Base-by-base conservation (phyloP, 2,329 filamentous ascomycete genomes). In the Colletotrichum lentis region DNA sequence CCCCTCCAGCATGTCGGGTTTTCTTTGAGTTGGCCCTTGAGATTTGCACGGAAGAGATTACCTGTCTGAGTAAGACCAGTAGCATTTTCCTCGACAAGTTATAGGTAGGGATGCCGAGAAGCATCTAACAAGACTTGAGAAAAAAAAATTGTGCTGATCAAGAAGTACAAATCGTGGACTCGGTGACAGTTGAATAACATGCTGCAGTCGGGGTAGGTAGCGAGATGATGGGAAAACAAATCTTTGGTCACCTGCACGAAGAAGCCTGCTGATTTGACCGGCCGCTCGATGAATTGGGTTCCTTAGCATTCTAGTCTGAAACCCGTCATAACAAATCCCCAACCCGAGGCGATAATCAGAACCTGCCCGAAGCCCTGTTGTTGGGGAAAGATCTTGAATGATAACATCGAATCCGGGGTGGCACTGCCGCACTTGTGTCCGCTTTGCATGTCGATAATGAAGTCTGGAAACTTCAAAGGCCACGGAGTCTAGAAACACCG, bases 41-140 rank as follows among this genome's bases (percentile, higher is more conserved):
- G 49, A 50, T 31, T 60, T 66, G 43, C 35, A 22, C 50, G 24
- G 43, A 56, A 52, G 52, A n/a, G 18, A n/a, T 56, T 56, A 53
- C 39, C 57, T 65, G 56, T 37, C 62, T 56, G 50, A 53, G 44
- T 20, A 62, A 55, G 37, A 55, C 49, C 52, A 65, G 50, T 44
- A 63, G 41, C 27, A 41, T 31, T 35, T 66, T 27, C 44, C 44
- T 56, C n/a, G 27, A 22, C 37, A 37, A 66, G 66, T 53, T 65
- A 27, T 66, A 46, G 47, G 46, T 22, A 50, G 12, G 22, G 24
- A 60, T 35, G 43, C 55, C 52, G 12, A 27, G 50, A 61, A 43
- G 56, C 55, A 46, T 41, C 62, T 41, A 53, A 46, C 52, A 59
- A 49, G 22, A 20, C 49, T 54, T 16, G 52, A 31, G 12, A n/a